Base-by-base conservation (phyloP, 129 eudicot genomes). In the Arctium lappa region DNA sequence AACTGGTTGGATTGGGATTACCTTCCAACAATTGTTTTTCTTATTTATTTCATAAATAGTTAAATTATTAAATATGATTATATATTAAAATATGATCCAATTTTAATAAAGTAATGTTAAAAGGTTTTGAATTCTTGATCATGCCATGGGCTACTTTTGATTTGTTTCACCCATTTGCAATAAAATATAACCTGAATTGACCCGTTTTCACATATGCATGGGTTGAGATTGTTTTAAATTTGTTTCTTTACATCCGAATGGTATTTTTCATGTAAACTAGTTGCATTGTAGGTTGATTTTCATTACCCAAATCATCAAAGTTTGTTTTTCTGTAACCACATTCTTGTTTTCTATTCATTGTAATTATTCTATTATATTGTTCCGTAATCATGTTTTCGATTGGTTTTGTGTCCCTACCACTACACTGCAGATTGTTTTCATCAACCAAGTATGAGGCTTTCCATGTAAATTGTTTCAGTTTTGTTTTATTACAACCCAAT, bases 401-500 rank as follows among this genome's bases (percentile, higher is more conserved):
- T 60, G 68, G 68, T 60, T 60, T 60, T 60, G 68, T 60, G 68
- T 60, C 68, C 65, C 7, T 50, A 40, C 63, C 63, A 13, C 0
- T 50, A 50, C 6, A 53, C 65, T 53, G 18, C 65, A 18, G 15
- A 5, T 80, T 80, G 77, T 32, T 81, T 81, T 72, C 8, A 34
- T 73, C 4, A 73, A 39, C 74, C 33, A 74, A 30, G 7, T 3
- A 3, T 81, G 29, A 10, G 10, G 34, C 3, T 80, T 71, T 72
- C 13, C n/a, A 42, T 33, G 84, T 73, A 30, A 56, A 62, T 73
- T 9, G 65, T 32, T 74, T 63, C n/a, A 8, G 18, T 39, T 74
- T 81, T 73, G 65, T 46, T 65, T 68, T 66, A 33, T 46, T 69
- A 33, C 70, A 68, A 82, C 40, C 22, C 29, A 32, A 18, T 74